Base-by-base conservation (phyloP, 768 basidiomycete species). In the Hygrophorus russula region DNA sequence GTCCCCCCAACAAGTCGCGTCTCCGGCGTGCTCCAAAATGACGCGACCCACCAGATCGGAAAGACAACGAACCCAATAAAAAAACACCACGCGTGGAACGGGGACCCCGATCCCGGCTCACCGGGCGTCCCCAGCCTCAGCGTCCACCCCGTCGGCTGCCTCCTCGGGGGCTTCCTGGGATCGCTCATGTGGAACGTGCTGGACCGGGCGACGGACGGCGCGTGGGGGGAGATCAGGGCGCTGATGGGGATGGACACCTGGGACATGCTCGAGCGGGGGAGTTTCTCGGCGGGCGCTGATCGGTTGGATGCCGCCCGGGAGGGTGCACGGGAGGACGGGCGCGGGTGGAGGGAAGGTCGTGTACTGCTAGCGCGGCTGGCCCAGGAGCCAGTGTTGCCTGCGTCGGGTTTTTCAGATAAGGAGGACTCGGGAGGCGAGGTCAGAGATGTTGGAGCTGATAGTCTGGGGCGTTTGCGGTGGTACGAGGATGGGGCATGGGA, bases 101-200 rank as follows among this genome's bases (percentile, higher is more conserved):
- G 75, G 49, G 54, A 42, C 64, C 69, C 34, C 56, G 67, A 11
- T 58, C 61, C 53, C 66, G 65, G 45, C 33, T 42, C 58, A n/a
- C 52, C 63, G 0, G 49, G 52, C 7, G 56, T 55, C 14, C 68
- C 68, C 41, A 76, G 67, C 7, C 68, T 67, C 42, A 82, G 66
- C 12, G 67, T 54, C 85, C 82, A 87, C 5, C 73, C 67, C 1
- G 84, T 85, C 41, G 66, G 61, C 44, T 72, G 69, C 3, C 73
- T 59, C 35, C 70, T 75, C 0, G 73, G 69, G 4, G 82, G 82
- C 50, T 68, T 80, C 14, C 77, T 72, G 0, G 83, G 85, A 58
- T 88, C 85, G 28, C 81, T 76, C 85, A 88, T 88, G 53, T 87
- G 82, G 51, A 78, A 88, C 13, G 67, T 69, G 20, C 71, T 60